Base-by-base conservation (phyloP, 176 grass and related monocot species). In the Tillandsia leiboldiana region DNA sequence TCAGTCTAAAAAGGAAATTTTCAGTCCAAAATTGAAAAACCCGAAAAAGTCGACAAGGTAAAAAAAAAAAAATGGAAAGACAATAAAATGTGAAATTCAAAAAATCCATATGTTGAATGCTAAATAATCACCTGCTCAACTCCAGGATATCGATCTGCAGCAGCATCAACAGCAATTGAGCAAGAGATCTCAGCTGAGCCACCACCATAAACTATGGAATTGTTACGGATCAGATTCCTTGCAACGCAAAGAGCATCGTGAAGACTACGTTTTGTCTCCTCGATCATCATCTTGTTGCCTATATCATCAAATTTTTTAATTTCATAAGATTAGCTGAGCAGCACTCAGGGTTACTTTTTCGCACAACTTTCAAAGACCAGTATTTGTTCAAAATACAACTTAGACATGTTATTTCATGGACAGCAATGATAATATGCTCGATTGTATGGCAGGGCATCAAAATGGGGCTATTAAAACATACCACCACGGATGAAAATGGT, bases 211-310 rank as follows among this genome's bases (percentile, higher is more conserved):
- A 89, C 86, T 67, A 83, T 83, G 2, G 83, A 90, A 64, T 90
- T 96, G 70, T 87, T 96, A 6, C 84, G 74, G 24, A 92, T 90
- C 63, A 96, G 83, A 91, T 96, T 96, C 63, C 88, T 96, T 8
- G 92, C 88, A 51, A 92, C 88, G 69, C 88, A 96, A 61, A 89
- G 81, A 71, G 88, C 76, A 51, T 96, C 86, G 49, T 89, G 92
- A 66, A 91, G 18, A 84, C 86, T 96, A 63, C 88, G 70, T 78
- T 96, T 96, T 18, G 92, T 87, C 66, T 96, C 88, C 61, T 96
- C 88, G 78, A 92, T 89, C 52, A 96, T 76, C 92, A 96, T 92
- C 73, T 96, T 91, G 73, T 92, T 92, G 54, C 92, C 92, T 96
- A 67, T 65, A 67, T 11, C 22, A 74, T 0, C 52, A 18, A 42